Evolutionary conservation across 1,284 basidiomycete species (phyloP).

Genomic region (Pascua guehoae): DNA sequence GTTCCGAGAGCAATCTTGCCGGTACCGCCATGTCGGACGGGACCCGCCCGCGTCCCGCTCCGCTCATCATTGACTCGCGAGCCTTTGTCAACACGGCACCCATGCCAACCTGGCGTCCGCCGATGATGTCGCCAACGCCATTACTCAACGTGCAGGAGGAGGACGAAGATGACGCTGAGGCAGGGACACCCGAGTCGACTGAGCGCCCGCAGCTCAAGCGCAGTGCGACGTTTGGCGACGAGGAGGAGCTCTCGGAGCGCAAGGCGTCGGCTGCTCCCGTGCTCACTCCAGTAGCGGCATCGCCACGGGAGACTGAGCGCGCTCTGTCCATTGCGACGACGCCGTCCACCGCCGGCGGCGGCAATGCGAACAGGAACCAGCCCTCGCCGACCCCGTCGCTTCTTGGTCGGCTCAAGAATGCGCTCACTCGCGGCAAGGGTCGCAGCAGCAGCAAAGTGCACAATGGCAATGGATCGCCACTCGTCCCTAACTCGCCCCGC

Average conservation of each 20-base stretch:
- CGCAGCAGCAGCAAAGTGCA: neutral
- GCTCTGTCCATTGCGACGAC: neutral
- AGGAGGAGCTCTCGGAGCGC: slow-evolving; percentile 4
- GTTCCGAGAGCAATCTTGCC: slow-evolving; percentile 16
- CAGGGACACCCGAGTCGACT: neutral
- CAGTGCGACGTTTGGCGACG: slow-evolving; percentile 19
- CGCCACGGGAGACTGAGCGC: slow-evolving; percentile 6
- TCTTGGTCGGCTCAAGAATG: slow-evolving; percentile 15
- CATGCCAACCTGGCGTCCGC: slow-evolving; percentile 15
- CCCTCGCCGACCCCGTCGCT: neutral
- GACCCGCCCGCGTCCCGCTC: slow-evolving; percentile 7
- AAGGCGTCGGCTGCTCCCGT: slow-evolving; percentile 4
- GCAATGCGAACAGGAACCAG: neutral
- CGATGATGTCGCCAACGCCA: slow-evolving; percentile 13
- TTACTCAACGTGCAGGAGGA: slow-evolving; percentile 17
- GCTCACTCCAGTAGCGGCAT: slow-evolving; percentile 10
- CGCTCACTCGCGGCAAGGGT: slow-evolving; percentile 3
- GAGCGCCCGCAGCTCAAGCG: slow-evolving; percentile 12
- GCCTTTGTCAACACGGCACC: slow-evolving; percentile 2
- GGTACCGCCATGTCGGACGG: slow-evolving; percentile 1
- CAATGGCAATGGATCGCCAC: neutral
- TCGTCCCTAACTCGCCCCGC: slow-evolving; percentile 10
- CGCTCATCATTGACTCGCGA: slow-evolving; percentile 10
- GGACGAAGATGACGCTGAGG: slow-evolving; percentile 15
- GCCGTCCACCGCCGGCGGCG: neutral